Conservation (phyloP, 176 grass and related monocot genomes). For the Oryza coarctata region DNA sequence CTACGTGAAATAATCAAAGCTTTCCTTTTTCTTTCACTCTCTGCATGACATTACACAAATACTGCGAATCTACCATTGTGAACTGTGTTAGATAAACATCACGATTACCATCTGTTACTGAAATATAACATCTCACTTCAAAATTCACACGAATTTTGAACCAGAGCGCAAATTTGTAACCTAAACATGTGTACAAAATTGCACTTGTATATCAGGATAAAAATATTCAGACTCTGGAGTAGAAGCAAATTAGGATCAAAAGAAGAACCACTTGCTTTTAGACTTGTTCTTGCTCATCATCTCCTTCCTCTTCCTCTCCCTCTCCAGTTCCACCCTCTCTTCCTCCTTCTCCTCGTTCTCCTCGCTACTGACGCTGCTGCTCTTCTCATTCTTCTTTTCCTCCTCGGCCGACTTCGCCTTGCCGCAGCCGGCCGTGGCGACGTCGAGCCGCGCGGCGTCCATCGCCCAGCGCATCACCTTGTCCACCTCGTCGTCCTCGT, state of each 20-base stretch:
- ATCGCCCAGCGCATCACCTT: constrained; percentile 83
- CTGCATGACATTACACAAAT: no score
- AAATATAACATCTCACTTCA: no score
- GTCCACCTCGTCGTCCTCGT: constrained; percentile 57
- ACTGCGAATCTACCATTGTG: no score
- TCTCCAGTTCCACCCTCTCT: constrained; percentile 29
- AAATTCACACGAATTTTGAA: no score
- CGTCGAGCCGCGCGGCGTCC: constrained; percentile 62
- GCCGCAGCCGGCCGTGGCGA: neutral
- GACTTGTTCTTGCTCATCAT: constrained; percentile 39
- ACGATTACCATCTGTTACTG: no score
- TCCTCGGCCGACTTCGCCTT: neutral
- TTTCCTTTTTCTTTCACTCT: no score
- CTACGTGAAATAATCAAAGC: no score
- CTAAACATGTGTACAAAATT: neutral
- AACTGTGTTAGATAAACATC: no score
- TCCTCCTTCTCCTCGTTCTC: constrained; percentile 35
- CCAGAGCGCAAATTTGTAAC: no score
- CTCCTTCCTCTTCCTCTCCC: constrained; percentile 23
- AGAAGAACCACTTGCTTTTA: constrained; percentile 67
- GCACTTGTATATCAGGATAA: neutral
- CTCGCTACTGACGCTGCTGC: constrained; percentile 23
- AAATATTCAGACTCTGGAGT: neutral
- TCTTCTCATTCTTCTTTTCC: constrained; percentile 22
- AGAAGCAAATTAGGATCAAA: constrained; percentile 4